Percentiles rank a stretch among this genome's conserved stretches.
phyloP scores from a whole-genome alignment of 345 rosid genomes.

The rapeseed (Brassica napus) region DNA sequence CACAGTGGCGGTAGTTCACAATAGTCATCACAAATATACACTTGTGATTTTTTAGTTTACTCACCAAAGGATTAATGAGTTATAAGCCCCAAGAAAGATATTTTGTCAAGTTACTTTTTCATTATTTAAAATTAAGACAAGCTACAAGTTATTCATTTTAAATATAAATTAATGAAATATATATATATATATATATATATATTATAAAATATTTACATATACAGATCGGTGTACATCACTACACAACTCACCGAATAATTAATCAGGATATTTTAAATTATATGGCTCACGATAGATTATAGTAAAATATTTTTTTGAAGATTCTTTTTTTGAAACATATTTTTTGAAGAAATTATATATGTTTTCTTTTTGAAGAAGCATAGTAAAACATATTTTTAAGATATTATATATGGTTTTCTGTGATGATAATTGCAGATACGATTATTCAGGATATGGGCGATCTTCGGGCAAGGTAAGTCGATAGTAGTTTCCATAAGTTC shows the following conservation, averaged over 20 bases:
- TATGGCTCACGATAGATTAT: neutral
- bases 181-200: no score
- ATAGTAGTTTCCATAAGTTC: neutral
- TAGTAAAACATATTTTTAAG: neutral
- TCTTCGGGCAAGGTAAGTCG: slow-evolving; percentile 82
- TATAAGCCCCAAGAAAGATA: neutral
- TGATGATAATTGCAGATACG: slow-evolving; percentile 57
- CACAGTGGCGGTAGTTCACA: slow-evolving; percentile 11
- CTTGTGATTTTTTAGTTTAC: neutral
- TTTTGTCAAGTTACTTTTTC: neutral
- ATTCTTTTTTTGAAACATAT: no score
- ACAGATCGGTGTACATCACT: neutral
- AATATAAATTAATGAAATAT: no score
- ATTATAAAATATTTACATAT: no score
- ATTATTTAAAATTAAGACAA: neutral
- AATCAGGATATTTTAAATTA: neutral
- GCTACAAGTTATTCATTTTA: neutral
- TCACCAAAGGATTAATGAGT: neutral
- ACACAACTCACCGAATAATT: neutral
- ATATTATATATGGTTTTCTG: neutral
- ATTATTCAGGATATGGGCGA: slow-evolving; percentile 88
- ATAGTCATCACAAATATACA: neutral
- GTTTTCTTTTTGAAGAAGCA: neutral
- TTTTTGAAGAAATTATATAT: neutral
- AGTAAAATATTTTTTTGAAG: neutral